Conservation (phyloP, 2,329 filamentous ascomycete species). For the Mycosphaerelloides madeirae region DNA sequence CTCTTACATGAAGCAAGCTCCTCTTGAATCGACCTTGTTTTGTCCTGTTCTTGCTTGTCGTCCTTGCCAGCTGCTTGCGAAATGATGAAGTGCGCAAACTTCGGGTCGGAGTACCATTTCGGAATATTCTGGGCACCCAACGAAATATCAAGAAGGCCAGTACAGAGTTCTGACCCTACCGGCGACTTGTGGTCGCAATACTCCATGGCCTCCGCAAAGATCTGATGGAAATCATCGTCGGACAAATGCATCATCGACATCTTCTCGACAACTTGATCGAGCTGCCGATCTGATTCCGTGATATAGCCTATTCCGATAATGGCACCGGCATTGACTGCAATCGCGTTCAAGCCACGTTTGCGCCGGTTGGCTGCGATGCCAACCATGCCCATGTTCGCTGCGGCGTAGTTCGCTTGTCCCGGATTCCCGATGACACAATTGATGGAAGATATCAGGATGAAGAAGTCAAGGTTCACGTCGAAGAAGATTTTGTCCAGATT, state of each 20-base stretch:
- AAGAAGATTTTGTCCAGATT: constrained; percentile 44
- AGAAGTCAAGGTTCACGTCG: constrained; percentile 36
- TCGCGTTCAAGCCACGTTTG: constrained; percentile 41
- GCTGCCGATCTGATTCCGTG: constrained; percentile 12
- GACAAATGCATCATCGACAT: constrained; percentile 33
- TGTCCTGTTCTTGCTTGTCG: not conserved
- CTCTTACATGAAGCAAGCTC: no score
- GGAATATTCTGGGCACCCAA: not conserved
- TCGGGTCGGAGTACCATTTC: not conserved
- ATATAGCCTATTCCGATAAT: constrained; percentile 44
- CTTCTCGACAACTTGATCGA: constrained; percentile 13
- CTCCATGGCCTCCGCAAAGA: constrained; percentile 50
- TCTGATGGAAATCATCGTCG: constrained; percentile 49
- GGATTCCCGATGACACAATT: constrained; percentile 54
- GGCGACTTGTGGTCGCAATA: constrained; percentile 28
- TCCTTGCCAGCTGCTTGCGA: no score
- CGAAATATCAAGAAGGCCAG: constrained; percentile 14
- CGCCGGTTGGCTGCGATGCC: constrained; percentile 37
- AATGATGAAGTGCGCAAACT: no score
- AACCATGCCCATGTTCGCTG: constrained; percentile 38
- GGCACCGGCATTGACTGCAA: constrained; percentile 51
- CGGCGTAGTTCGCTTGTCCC: constrained; percentile 56
- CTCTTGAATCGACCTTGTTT: no score
- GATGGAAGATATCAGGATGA: constrained; percentile 53
- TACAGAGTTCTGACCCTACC: constrained; percentile 21